A percentile compares a stretch with the other conserved stretches of the same genome.
Conservation (phyloP, 371 early-diverging fungal species). For the Mortierella polycephala region DNA sequence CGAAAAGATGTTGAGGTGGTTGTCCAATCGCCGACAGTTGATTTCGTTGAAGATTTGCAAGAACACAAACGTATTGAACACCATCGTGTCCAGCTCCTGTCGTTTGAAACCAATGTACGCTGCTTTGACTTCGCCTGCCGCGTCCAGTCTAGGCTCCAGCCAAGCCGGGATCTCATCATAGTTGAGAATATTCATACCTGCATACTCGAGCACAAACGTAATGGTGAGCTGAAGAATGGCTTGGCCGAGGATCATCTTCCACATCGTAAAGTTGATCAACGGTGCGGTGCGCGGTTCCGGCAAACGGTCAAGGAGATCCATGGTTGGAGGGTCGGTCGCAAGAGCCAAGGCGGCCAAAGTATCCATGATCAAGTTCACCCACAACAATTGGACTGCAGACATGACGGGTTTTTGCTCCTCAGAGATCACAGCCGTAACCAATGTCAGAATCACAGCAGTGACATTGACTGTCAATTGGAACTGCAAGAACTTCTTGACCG, state of each 20-base stretch:
- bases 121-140: too few species aligned
- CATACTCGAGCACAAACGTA: slow-evolving; percentile 65
- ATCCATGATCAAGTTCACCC: slow-evolving; percentile 89
- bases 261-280: slow-evolving; percentile 75
- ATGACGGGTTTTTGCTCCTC: slow-evolving; percentile 63
- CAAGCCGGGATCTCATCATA: too few species aligned
- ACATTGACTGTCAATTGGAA: slow-evolving; percentile 86
- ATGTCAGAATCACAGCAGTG: slow-evolving; percentile 74
- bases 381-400: slow-evolving; percentile 81
- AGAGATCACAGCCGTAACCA: slow-evolving; percentile 68
- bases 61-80: slow-evolving; percentile 85
- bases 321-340: slow-evolving; percentile 79
- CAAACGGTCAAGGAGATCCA: slow-evolving; percentile 66
- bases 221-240: slow-evolving; percentile 69
- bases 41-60: slow-evolving; percentile 83
- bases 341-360: slow-evolving; percentile 82
- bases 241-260: slow-evolving; percentile 78
- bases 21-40: slow-evolving; percentile 77
- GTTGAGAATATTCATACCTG: slow-evolving; percentile 58
- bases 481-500: slow-evolving; percentile 83
- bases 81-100: slow-evolving; percentile 63
- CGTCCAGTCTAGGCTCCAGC: too few species aligned
- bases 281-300: slow-evolving; percentile 74
- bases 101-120: too few species aligned
- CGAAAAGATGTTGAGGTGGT: slow-evolving; percentile 70